Percentiles rank a stretch among this genome's conserved stretches.
Evolutionary conservation across 225 moss, liverwort and hornwort genomes (phyloP).

Genomic region (Pseudoscleropodium purum): DNA sequence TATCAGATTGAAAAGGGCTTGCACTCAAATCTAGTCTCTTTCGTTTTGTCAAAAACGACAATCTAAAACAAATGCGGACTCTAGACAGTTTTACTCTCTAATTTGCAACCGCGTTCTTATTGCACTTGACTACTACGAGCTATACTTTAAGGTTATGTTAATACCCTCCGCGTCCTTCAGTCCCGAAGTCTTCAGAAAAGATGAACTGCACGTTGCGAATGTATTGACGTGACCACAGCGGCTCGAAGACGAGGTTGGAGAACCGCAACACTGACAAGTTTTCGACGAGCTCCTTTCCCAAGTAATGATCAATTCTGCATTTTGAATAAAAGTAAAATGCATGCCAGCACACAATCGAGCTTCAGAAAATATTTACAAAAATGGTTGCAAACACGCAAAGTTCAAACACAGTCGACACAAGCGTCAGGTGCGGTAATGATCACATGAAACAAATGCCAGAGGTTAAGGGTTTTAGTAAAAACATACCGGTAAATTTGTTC

Average conservation of each 20-base stretch:
- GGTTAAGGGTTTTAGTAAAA: neutral
- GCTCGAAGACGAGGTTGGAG: constrained; percentile 92
- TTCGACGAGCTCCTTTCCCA: constrained; percentile 95
- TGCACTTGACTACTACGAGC: neutral
- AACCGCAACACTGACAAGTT: constrained; percentile 89
- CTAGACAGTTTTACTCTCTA: neutral
- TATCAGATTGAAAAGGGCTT: neutral
- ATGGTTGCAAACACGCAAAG: neutral
- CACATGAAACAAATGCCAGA: neutral
- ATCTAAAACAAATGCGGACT: neutral
- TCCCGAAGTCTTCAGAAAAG: constrained; percentile 91
- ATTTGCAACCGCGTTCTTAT: neutral
- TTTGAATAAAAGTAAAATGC: neutral
- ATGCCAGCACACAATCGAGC: neutral
- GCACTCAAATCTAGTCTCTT: neutral
- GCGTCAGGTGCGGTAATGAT: neutral
- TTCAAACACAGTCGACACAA: neutral
- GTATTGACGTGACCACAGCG: constrained; percentile 89
- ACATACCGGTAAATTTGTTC: constrained; percentile 93
- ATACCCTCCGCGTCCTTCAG: constrained; percentile 92
- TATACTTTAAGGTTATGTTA: neutral
- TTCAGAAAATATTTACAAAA: neutral
- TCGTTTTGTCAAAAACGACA: neutral
- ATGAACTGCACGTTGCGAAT: constrained; percentile 92
- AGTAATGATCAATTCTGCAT: constrained; percentile 86